A percentile compares a stretch with the other conserved stretches of the same genome.
phyloP scores from a whole-genome alignment of 148 eudicot genomes.

The Vaccinium myrtillus region DNA sequence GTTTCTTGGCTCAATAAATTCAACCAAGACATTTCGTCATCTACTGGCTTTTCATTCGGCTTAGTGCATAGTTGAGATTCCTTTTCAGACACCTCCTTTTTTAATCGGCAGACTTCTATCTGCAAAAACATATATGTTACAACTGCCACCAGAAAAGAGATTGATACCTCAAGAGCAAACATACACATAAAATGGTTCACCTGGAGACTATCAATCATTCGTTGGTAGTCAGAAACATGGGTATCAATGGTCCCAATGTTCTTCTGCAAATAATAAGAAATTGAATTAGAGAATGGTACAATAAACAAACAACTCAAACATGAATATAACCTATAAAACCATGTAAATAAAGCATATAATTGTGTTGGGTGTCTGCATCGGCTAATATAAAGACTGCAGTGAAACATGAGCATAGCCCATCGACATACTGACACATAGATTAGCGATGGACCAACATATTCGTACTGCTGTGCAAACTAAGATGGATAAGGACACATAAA shows the following conservation, averaged over 20 bases:
- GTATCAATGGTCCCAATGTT: constrained; percentile 67
- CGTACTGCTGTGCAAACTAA: not conserved
- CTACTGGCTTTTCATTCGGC: constrained; percentile 56
- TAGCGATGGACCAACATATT: constrained; percentile 3
- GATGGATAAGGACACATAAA: not conserved
- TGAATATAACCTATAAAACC: not conserved
- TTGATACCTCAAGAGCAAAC: constrained; percentile 11
- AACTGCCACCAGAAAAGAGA: constrained; percentile 8
- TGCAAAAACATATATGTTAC: constrained; percentile 23
- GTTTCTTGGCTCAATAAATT: constrained; percentile 72
- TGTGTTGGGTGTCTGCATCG: not conserved
- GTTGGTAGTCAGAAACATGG: constrained; percentile 83
- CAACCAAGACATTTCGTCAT: constrained; percentile 76
- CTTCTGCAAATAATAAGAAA: constrained; percentile 45
- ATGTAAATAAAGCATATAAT: not conserved
- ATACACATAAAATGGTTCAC: constrained; percentile 30
- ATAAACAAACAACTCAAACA: not conserved
- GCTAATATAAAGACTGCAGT: not conserved
- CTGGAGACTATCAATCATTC: constrained; percentile 83
- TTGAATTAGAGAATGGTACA: constrained; percentile 6
- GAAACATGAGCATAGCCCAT: not conserved
- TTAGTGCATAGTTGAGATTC: constrained; percentile 58
- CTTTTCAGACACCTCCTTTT: constrained; percentile 68
- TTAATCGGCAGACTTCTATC: constrained; percentile 72
- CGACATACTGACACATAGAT: not conserved